Conservation (phyloP, 1,139 yeast genomes). For the Chernovozyma sophiae-reginae region DNA sequence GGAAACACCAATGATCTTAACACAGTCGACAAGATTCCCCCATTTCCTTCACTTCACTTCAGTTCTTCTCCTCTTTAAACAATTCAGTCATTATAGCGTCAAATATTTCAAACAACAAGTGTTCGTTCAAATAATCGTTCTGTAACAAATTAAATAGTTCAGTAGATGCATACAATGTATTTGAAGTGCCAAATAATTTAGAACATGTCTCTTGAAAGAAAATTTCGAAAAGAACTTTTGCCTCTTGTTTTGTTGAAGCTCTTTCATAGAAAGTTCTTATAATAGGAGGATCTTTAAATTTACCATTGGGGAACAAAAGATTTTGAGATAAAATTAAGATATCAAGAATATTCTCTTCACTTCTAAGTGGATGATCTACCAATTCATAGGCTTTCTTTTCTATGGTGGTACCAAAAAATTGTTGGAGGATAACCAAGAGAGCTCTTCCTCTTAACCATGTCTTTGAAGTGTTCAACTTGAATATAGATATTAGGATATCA, state of each 20-base stretch:
- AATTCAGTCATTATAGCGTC: conserved; percentile 23
- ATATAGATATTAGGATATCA: conserved; percentile 66
- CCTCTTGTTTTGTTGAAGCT: conserved; percentile 52
- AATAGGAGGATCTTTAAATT: conserved; percentile 41
- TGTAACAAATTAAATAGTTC: conserved; percentile 67
- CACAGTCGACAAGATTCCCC: too few species aligned
- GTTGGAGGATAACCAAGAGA: conserved; percentile 74
- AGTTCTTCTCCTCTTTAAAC: not conserved
- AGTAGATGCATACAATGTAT: conserved; percentile 59
- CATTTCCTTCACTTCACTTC: too few species aligned
- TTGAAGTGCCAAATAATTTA: conserved; percentile 68
- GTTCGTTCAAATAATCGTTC: conserved; percentile 66
- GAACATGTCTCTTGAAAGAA: conserved; percentile 65
- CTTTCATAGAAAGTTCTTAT: conserved; percentile 51
- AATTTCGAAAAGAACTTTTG: conserved; percentile 51
- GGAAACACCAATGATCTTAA: too few species aligned
- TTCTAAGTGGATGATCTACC: conserved; percentile 27
- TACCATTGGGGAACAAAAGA: conserved; percentile 65
- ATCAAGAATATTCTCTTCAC: conserved; percentile 49
- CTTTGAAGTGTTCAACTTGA: conserved; percentile 61
- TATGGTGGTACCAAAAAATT: conserved; percentile 81
- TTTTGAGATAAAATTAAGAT: conserved; percentile 40
- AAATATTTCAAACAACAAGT: conserved; percentile 54
- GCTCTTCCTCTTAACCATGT: conserved; percentile 87
- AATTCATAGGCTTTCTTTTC: conserved; percentile 61